These are phyloP conservation scores for Yamadazyma sp. DNA, from an alignment of 805 yeast species.

Conservation along the genomic window DNA sequence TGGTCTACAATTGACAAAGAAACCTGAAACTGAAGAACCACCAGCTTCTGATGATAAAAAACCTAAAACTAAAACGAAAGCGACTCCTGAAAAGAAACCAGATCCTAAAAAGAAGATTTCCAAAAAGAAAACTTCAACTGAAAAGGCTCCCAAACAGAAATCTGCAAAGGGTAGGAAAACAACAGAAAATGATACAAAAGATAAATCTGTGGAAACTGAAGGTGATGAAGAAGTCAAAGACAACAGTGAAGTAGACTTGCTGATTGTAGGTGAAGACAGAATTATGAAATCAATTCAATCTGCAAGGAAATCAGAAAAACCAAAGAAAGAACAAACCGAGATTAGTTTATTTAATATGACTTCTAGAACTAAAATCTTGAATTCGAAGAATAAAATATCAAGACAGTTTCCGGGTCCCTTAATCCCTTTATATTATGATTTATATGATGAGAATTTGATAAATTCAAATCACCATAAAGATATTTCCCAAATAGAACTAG, in stretches of 20 bases:
- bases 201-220: no score
- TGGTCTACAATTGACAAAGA: slow-evolving; percentile 1
- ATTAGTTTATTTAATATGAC: background rate
- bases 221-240: no score
- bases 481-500: slow-evolving; percentile 20
- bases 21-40: background rate
- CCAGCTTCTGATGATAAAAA: background rate
- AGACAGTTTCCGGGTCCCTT: slow-evolving; percentile 41
- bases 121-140: background rate
- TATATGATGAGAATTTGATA: slow-evolving; percentile 36
- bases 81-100: background rate
- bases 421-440: slow-evolving; percentile 29
- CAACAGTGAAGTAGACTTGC: no score
- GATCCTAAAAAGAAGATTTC: background rate
- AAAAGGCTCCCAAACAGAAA: no score
- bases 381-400: slow-evolving; percentile 24
- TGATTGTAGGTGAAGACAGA: no score
- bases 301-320: background rate
- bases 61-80: background rate
- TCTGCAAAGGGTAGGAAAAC: no score
- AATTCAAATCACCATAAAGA: slow-evolving; percentile 11
- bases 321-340: slow-evolving; percentile 1
- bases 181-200: background rate
- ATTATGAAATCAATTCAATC: no score
- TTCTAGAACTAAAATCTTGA: slow-evolving; percentile 31